phyloP scores from a whole-genome alignment of 441 rosid genomes.

The Euphorbia corollata region DNA sequence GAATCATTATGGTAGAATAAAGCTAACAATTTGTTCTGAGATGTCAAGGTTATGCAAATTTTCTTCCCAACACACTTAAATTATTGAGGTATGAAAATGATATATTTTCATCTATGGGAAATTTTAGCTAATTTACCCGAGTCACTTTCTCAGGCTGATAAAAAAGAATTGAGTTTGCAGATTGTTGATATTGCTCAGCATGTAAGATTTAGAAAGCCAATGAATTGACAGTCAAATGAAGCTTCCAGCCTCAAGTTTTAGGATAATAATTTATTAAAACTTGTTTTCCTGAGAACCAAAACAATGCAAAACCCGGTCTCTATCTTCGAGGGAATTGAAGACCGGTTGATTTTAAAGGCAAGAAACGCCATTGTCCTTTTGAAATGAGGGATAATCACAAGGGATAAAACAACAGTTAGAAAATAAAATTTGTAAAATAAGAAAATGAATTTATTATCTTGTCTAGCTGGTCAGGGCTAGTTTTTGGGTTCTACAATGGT shows the following conservation, averaged over 20 bases:
- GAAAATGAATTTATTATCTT: neutral
- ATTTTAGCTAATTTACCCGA: neutral
- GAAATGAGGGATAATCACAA: neutral
- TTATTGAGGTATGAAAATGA: neutral
- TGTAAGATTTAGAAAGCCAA: neutral
- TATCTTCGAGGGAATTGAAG: neutral
- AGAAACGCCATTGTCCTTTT: neutral
- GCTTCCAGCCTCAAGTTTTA: neutral
- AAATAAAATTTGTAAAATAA: neutral
- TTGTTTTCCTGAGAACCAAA: neutral
- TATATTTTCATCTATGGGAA: neutral
- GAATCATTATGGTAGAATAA: neutral
- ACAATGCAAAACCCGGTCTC: neutral
- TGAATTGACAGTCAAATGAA: neutral
- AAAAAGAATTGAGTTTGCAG: neutral
- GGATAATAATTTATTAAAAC: neutral
- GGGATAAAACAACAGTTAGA: neutral
- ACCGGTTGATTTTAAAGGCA: neutral
- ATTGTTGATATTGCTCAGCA: slow-evolving; percentile 3
- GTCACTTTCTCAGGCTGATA: neutral
- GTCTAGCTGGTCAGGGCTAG: slow-evolving; percentile 2
- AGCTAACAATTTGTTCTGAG: neutral
- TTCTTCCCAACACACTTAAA: neutral
- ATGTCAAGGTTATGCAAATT: neutral
- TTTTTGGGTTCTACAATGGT: neutral